These are phyloP conservation scores for Parafenestella ontariensis DNA, from an alignment of 2,329 filamentous ascomycete genomes.

Conservation along the genomic window DNA sequence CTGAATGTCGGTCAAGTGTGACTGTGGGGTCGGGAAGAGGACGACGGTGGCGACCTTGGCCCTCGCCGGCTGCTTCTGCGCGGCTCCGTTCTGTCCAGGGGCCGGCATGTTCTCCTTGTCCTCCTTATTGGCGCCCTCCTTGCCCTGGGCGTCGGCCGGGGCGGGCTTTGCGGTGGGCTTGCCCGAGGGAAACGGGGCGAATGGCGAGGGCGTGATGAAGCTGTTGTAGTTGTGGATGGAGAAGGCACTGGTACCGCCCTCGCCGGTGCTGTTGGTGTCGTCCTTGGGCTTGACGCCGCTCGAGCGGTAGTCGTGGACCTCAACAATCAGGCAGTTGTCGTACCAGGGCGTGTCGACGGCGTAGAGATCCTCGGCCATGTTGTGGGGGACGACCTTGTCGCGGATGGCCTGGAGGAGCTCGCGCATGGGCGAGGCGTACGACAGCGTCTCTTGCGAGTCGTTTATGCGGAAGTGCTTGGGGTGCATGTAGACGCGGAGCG, in stretches of 20 bases:
- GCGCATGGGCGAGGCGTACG: slow-evolving; percentile 91
- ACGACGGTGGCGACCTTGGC: slow-evolving; percentile 77
- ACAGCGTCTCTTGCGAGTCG: slow-evolving; percentile 89
- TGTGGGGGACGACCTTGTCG: slow-evolving; percentile 81
- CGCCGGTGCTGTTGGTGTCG: slow-evolving; percentile 56
- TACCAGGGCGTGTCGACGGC: slow-evolving; percentile 80
- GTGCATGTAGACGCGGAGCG: slow-evolving; percentile 85
- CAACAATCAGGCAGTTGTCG: slow-evolving; percentile 89
- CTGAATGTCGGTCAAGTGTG: slow-evolving; percentile 75
- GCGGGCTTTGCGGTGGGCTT: slow-evolving; percentile 35
- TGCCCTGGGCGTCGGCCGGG: slow-evolving; percentile 28
- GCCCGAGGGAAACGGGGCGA: slow-evolving; percentile 70
- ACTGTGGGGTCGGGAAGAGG: slow-evolving; percentile 81
- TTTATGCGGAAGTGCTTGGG: slow-evolving; percentile 82
- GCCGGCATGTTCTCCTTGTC: slow-evolving; percentile 67
- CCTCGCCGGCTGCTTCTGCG: slow-evolving; percentile 55
- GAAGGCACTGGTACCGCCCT: slow-evolving; percentile 70
- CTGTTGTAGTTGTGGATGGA: slow-evolving; percentile 93
- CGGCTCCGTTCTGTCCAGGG: slow-evolving; percentile 53
- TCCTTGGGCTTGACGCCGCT: slow-evolving; percentile 64
- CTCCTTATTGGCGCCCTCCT: slow-evolving; percentile 35
- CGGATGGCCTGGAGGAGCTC: slow-evolving; percentile 79
- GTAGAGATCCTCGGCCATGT: slow-evolving; percentile 81
- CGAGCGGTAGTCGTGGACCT: slow-evolving; percentile 88
- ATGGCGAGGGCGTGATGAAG: slow-evolving; percentile 88